Conservation (phyloP, 2,329 filamentous ascomycete species). For the Clarireedia homoeocarpa region DNA sequence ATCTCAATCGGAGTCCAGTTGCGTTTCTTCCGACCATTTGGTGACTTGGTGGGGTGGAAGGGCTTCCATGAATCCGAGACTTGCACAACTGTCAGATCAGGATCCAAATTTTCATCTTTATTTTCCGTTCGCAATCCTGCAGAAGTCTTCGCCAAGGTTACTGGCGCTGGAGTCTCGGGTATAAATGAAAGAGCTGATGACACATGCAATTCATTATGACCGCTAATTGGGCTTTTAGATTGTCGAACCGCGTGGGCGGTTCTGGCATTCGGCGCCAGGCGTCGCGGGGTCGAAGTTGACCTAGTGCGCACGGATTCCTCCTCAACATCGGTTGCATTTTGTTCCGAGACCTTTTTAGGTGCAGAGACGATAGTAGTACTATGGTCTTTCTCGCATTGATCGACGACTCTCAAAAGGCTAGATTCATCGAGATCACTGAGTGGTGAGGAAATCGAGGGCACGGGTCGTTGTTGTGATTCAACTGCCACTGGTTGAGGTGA, state of each 20-base stretch:
- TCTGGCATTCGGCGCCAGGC: neutral
- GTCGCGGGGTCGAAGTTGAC: neutral
- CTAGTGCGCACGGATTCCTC: neutral
- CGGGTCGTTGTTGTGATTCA: neutral
- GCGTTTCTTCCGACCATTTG: neutral
- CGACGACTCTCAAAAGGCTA: conserved; percentile 23
- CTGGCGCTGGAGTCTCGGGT: conserved; percentile 23
- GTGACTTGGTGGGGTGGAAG: neutral
- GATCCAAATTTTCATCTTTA: conserved; percentile 13
- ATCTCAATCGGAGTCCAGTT: neutral
- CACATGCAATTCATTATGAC: neutral
- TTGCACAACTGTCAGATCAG: conserved; percentile 20
- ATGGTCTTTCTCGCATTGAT: conserved; percentile 14
- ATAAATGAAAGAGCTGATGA: conserved; percentile 20
- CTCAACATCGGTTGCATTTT: neutral
- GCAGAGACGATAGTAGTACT: neutral
- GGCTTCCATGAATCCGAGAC: conserved; percentile 7
- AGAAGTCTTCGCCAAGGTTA: neutral
- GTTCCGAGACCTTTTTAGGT: neutral
- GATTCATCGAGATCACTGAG: conserved; percentile 25
- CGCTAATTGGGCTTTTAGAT: neutral
- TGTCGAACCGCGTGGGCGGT: neutral
- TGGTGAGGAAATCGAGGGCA: conserved; percentile 10
- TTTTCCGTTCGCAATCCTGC: neutral
- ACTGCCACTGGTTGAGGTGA: conserved; percentile 14